phyloP scores from a whole-genome alignment of 345 rosid species.

The Sonneratia alba region DNA sequence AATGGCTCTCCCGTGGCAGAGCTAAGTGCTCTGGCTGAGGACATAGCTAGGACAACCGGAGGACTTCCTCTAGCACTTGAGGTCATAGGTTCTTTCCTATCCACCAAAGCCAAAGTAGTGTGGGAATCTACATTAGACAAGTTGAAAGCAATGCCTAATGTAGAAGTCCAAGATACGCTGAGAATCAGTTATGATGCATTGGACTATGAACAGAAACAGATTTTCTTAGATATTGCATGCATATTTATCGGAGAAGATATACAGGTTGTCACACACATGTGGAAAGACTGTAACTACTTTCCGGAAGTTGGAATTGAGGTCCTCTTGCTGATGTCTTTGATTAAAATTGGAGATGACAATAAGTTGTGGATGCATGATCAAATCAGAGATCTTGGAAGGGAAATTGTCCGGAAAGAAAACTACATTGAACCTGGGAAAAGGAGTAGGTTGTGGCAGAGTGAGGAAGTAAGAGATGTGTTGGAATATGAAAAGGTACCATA shows the following conservation, averaged over 20 bases:
- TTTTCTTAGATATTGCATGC: conserved; percentile 3
- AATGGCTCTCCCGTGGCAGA: neutral
- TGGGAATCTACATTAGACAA: neutral
- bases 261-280: neutral
- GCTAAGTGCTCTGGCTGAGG: neutral
- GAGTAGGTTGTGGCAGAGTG: neutral
- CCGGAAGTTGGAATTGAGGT: neutral
- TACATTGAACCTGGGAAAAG: neutral
- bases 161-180: neutral
- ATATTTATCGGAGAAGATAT: neutral
- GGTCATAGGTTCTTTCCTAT: neutral
- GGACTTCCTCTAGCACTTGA: conserved; percentile 1
- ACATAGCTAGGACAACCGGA: neutral
- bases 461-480: neutral
- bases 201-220: neutral
- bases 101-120: neutral
- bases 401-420: conserved; percentile 1
- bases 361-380: conserved; percentile 7
- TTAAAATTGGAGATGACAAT: conserved; percentile 1
- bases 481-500: neutral
- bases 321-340: neutral
- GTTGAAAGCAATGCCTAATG: neutral
- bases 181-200: neutral
- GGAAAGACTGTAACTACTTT: neutral
- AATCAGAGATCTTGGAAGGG: conserved; percentile 7